Base-by-base conservation (phyloP, 78 protist genomes). In the Mantamonas sphyraenae region DNA sequence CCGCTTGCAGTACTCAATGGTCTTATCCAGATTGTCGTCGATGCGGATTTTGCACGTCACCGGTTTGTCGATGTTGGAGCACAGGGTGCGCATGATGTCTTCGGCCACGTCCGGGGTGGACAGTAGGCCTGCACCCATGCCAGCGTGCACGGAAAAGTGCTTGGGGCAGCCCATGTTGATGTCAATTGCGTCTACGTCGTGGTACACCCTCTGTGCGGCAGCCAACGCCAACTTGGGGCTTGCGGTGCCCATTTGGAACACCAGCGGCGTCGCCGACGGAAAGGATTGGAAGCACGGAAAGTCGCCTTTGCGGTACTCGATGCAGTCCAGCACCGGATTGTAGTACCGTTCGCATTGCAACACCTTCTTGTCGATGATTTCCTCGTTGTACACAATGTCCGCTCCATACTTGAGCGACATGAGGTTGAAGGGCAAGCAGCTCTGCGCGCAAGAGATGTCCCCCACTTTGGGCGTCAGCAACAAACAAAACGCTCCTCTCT, bases 151-250 rank as follows among this genome's bases (percentile, higher is more conserved):
- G 24, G 86, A 78, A 31, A 72, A 83, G 20, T 14, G 35, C 68
- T 82, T 76, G 22, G 88, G 88, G 71, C 88, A 83, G 39, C 91
- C 91, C 87, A 83, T 80, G 74, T 90, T 90, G 56, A 90, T 35
- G 71, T 86, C 95, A 38, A 90, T 30, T 8, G 71, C 95, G 7
- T 71, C 71, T 8, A 90, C 73, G 43, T 81, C 91, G 2, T 14
- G 66, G 14, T n/a, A 55, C 24, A 58, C 31, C 10, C 47, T n/a
- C 9, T 38, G 37, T 0, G 72, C 72, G 10, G 50, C 72, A 38
- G 37, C 39, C 24, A 67, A 26, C 30, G 72, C 72, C 16, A 37
- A 20, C 34, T 37, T n/a, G 19, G 60, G 55, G 34, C 22, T 67
- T 35, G 72, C 37, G 7, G 72, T 67, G 34, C 72, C 72, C 59